A percentile compares a stretch with the other conserved stretches of the same genome.
These are phyloP conservation scores for Phyllostachys edulis DNA, from an alignment of 176 grass and related monocot genomes.

Conservation along the genomic window DNA sequence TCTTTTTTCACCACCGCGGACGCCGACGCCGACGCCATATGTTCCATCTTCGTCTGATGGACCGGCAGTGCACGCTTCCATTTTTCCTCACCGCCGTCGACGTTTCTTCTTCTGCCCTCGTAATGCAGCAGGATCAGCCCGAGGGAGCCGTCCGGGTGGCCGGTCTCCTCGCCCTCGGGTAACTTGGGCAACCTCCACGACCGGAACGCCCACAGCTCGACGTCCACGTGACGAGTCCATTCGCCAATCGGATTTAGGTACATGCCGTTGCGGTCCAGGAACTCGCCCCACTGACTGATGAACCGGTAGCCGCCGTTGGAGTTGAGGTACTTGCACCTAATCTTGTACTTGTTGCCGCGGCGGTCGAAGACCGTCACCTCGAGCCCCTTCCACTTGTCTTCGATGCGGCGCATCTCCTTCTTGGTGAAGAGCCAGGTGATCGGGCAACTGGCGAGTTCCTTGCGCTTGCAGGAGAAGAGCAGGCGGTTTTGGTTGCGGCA, in stretches of 20 bases:
- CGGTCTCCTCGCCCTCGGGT: neutral
- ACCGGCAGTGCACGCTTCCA: neutral
- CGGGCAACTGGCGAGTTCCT: neutral
- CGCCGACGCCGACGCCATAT: neutral
- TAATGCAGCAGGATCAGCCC: neutral
- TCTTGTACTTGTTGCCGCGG: neutral
- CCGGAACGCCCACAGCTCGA: constrained; percentile 11
- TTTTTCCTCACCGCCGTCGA: neutral
- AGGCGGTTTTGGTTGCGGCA: constrained; percentile 22
- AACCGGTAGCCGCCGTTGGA: constrained; percentile 20
- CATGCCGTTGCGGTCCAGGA: neutral
- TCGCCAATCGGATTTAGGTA: too few species aligned
- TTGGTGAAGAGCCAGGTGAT: neutral
- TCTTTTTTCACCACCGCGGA: neutral
- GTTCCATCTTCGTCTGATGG: neutral
- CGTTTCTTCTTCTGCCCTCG: neutral
- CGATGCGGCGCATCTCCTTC: neutral
- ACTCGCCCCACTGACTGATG: neutral
- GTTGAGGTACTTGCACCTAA: neutral
- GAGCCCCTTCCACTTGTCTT: neutral
- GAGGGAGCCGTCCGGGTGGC: neutral
- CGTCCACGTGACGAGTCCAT: neutral
- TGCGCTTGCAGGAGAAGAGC: neutral
- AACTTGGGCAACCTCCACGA: neutral
- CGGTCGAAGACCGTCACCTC: neutral